Conservation (phyloP, 176 grass and related monocot species). For the Carex scoparia region DNA sequence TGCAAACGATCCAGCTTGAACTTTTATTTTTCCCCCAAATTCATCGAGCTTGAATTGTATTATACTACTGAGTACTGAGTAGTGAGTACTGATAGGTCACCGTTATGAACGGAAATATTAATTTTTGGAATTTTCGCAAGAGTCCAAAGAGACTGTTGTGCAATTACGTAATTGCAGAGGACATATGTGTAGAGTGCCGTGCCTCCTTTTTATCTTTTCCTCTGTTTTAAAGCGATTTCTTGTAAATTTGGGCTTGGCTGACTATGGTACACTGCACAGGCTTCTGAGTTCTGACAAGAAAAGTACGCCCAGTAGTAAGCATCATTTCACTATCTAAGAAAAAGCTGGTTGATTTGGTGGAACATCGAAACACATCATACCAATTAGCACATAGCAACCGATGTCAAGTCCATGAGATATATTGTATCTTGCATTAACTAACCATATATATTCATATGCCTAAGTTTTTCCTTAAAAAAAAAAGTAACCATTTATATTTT, state of each 20-base stretch:
- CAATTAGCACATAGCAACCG: neutral
- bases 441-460: neutral
- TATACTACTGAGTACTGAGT: too few species aligned
- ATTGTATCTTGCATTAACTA: conserved; percentile 23
- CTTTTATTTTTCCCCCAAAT: too few species aligned
- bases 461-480: too few species aligned
- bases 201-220: neutral
- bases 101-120: neutral
- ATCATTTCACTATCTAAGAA: conserved; percentile 8
- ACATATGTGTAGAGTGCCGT: too few species aligned
- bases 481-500: neutral
- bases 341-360: neutral
- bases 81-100: too few species aligned
- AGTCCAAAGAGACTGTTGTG: neutral
- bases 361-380: neutral
- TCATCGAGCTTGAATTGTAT: too few species aligned
- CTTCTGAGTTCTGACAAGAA: neutral
- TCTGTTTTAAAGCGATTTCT: neutral
- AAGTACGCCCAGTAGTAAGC: neutral
- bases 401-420: conserved; percentile 14
- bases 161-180: neutral
- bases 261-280: neutral
- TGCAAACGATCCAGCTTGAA: too few species aligned
- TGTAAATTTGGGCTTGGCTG: neutral
- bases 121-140: neutral